A percentile compares a stretch with the other conserved stretches of the same genome.
Conservation (phyloP, 2,329 filamentous ascomycete genomes). For the Leptosphaerulina australis region DNA sequence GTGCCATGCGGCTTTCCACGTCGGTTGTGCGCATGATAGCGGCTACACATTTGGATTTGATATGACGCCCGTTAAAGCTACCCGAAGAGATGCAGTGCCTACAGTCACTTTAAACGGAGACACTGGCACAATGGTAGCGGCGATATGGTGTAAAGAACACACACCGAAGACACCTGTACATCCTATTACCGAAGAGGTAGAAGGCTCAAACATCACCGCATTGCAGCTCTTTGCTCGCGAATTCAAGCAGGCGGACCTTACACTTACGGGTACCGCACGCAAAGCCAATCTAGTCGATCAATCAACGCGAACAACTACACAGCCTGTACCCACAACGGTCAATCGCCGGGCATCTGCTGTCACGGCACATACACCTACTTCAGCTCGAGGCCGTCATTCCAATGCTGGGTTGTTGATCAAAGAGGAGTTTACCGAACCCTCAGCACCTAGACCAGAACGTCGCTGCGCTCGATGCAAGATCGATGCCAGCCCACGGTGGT, state of each 20-base stretch:
- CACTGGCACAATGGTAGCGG: slow-evolving; percentile 80
- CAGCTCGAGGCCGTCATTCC: slow-evolving; percentile 43
- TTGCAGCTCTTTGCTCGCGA: slow-evolving; percentile 85
- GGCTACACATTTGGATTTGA: slow-evolving; percentile 89
- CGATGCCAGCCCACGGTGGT: slow-evolving; percentile 72
- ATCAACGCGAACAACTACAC: slow-evolving; percentile 60
- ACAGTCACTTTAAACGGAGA: slow-evolving; percentile 83
- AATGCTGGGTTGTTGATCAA: slow-evolving; percentile 46
- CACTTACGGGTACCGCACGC: slow-evolving; percentile 87
- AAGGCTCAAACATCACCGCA: slow-evolving; percentile 74
- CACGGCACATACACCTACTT: slow-evolving; percentile 41
- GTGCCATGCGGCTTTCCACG: slow-evolving; percentile 75
- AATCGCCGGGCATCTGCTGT: slow-evolving; percentile 52
- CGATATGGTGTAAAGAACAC: slow-evolving; percentile 92
- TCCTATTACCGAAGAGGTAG: slow-evolving; percentile 75
- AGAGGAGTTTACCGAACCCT: slow-evolving; percentile 45
- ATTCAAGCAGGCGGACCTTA: slow-evolving; percentile 93
- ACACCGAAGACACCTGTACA: slow-evolving; percentile 73
- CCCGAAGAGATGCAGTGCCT: slow-evolving; percentile 77
- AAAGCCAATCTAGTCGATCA: slow-evolving; percentile 81
- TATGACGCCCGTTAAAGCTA: slow-evolving; percentile 85
- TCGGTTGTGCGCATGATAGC: slow-evolving; percentile 85
- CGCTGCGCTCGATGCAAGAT: slow-evolving; percentile 57
- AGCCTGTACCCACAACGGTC: slow-evolving; percentile 30
- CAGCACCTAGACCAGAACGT: slow-evolving; percentile 40